Evolutionary conservation across 768 basidiomycete genomes (phyloP).

Genomic region (Pulveroboletus sp.): DNA sequence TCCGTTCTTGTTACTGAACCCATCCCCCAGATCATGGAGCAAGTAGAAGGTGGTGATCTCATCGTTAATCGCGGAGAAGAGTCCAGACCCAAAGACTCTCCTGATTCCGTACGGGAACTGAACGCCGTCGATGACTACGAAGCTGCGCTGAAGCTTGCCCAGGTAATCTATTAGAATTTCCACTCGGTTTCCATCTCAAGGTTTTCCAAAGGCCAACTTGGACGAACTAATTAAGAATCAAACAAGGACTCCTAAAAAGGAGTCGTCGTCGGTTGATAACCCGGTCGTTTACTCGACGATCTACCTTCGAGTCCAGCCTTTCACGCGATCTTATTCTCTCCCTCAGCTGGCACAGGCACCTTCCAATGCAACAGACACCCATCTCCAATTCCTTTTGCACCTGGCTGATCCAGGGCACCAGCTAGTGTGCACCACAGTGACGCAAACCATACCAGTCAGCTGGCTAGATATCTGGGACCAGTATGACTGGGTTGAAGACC

Average conservation of each 20-base stretch:
- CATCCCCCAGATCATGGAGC: constrained; percentile 74
- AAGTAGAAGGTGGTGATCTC: constrained; percentile 90
- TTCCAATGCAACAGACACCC: constrained; percentile 27
- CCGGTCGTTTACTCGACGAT: constrained; percentile 85
- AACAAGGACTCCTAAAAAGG: constrained; percentile 30
- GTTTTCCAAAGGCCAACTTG: constrained; percentile 59
- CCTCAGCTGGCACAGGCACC: constrained; percentile 29
- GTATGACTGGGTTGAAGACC: constrained; percentile 95
- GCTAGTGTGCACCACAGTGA: constrained; percentile 70
- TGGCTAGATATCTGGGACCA: constrained; percentile 92
- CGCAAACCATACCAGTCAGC: constrained; percentile 75
- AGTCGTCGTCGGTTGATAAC: constrained; percentile 38
- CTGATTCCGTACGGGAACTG: constrained; percentile 55
- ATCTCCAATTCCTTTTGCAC: constrained; percentile 62
- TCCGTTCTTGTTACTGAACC: constrained; percentile 2
- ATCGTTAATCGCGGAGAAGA: constrained; percentile 81
- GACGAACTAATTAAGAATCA: constrained; percentile 72
- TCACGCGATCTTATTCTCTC: constrained; percentile 53
- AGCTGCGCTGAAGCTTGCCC: constrained; percentile 78
- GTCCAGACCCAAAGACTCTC: constrained; percentile 59
- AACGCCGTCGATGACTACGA: constrained; percentile 83
- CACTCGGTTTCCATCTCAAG: not conserved
- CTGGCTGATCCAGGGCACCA: constrained; percentile 77
- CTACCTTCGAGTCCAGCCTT: constrained; percentile 92
- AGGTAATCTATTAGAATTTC: constrained; percentile 43